Evolutionary conservation across 257 asterid genomes (phyloP).

Genomic region (Parsonsia alboflavescens): DNA sequence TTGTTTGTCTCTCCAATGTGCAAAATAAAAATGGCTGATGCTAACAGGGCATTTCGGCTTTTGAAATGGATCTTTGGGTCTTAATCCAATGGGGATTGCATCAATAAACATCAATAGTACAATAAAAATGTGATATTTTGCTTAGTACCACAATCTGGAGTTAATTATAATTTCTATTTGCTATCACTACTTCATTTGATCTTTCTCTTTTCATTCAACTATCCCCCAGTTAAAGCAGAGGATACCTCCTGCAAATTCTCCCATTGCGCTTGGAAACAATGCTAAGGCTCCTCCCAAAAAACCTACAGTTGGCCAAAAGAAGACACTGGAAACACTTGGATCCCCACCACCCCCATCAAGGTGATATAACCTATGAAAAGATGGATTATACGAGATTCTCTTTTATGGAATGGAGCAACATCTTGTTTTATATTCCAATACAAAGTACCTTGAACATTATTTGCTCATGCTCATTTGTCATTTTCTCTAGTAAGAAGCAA

Average conservation of each 20-base stretch:
- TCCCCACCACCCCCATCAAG: slow-evolving; percentile 86
- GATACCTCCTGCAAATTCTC: slow-evolving; percentile 43
- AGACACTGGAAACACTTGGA: slow-evolving; percentile 71
- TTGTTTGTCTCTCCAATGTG: too few species aligned
- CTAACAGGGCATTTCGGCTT: too few species aligned
- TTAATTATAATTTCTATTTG: neutral
- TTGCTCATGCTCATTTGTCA: neutral
- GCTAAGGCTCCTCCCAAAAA: slow-evolving; percentile 56
- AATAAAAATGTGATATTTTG: neutral
- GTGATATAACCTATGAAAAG: slow-evolving; percentile 27
- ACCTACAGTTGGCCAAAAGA: slow-evolving; percentile 71
- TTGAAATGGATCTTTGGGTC: too few species aligned
- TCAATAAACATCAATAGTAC: neutral
- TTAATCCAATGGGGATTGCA: too few species aligned
- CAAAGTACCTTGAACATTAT: slow-evolving; percentile 3
- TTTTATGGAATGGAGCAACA: slow-evolving; percentile 4
- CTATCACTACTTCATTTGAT: too few species aligned
- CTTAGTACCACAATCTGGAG: neutral
- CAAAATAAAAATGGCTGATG: too few species aligned
- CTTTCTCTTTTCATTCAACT: neutral
- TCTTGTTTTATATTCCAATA: neutral
- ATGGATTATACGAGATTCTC: slow-evolving; percentile 1
- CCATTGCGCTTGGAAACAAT: slow-evolving; percentile 43
- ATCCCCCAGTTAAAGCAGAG: slow-evolving; percentile 50
- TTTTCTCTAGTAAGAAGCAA: slow-evolving; percentile 75